phyloP scores from a whole-genome alignment of 805 yeast genomes.

The Myxozyma kluyveri region DNA sequence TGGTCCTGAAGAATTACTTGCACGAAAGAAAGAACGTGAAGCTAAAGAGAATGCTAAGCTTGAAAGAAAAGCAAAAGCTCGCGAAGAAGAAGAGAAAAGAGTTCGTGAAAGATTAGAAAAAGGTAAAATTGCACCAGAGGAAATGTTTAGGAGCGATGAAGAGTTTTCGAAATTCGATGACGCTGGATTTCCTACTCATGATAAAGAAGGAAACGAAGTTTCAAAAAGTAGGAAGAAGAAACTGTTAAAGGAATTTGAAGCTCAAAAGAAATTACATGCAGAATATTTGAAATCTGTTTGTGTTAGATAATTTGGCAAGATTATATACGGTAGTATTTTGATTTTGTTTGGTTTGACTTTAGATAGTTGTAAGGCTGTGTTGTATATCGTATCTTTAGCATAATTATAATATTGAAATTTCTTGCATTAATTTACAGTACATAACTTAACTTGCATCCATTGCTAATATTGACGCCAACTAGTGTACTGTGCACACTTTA shows the following conservation, averaged over 20 bases:
- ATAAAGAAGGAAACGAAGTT: conserved; percentile 73
- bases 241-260: conserved; percentile 69
- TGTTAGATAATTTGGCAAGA: too few species aligned
- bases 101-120: conserved; percentile 65
- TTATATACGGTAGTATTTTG: too few species aligned
- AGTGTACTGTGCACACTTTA: too few species aligned
- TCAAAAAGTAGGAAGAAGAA: conserved; percentile 85
- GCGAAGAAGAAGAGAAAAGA: conserved; percentile 47
- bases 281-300: conserved; percentile 46
- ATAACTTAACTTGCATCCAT: too few species aligned
- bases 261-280: conserved; percentile 77
- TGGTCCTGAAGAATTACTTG: conserved; percentile 65
- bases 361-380: too few species aligned
- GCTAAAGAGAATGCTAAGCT: conserved; percentile 53
- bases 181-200: conserved; percentile 76
- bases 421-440: too few species aligned
- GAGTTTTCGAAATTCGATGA: conserved; percentile 80
- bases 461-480: too few species aligned
- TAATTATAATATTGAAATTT: too few species aligned
- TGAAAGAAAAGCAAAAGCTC: conserved; percentile 48
- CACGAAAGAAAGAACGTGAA: conserved; percentile 56
- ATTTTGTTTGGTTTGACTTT: too few species aligned
- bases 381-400: too few species aligned
- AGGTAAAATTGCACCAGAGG: conserved; percentile 66
- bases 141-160: conserved; percentile 60